Evolutionary conservation across 257 asterid species (phyloP).

Genomic region (Eustoma russellianum): DNA sequence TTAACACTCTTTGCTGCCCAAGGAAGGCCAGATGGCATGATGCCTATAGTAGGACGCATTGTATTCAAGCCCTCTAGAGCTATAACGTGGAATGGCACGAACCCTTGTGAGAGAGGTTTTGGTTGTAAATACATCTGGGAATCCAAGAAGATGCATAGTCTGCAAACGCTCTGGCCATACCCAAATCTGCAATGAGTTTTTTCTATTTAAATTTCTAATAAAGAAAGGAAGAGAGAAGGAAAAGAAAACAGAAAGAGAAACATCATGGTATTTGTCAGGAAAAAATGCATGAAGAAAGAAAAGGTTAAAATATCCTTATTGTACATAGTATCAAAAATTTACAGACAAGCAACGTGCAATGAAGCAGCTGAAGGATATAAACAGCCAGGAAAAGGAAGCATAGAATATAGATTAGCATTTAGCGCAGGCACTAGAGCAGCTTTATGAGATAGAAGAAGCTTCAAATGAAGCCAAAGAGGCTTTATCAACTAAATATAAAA

Average conservation of each 20-base stretch:
- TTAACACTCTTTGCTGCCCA: constrained; percentile 35
- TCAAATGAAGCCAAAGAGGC: neutral
- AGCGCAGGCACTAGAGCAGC: too few relatives aligned
- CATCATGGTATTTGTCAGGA: too few relatives aligned
- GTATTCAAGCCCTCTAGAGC: constrained; percentile 58
- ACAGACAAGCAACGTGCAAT: too few relatives aligned
- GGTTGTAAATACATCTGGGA: constrained; percentile 53
- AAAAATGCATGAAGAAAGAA: too few relatives aligned
- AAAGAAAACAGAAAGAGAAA: neutral
- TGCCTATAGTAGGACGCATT: constrained; percentile 63
- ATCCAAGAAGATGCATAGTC: constrained; percentile 81
- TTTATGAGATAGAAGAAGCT: neutral
- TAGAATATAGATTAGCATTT: too few relatives aligned
- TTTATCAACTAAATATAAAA: neutral
- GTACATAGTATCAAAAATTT: too few relatives aligned
- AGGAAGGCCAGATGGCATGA: constrained; percentile 88
- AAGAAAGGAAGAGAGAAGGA: neutral
- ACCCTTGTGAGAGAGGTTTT: constrained; percentile 71
- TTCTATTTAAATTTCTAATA: neutral
- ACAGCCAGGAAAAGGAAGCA: too few relatives aligned
- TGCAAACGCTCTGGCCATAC: constrained; percentile 94
- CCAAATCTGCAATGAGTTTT: constrained; percentile 53
- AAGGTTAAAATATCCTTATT: too few relatives aligned
- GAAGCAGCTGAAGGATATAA: too few relatives aligned
- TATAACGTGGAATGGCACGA: constrained; percentile 86